Evolutionary conservation across 75 land plant genomes (phyloP).

Genomic region (Picea sitchensis): DNA sequence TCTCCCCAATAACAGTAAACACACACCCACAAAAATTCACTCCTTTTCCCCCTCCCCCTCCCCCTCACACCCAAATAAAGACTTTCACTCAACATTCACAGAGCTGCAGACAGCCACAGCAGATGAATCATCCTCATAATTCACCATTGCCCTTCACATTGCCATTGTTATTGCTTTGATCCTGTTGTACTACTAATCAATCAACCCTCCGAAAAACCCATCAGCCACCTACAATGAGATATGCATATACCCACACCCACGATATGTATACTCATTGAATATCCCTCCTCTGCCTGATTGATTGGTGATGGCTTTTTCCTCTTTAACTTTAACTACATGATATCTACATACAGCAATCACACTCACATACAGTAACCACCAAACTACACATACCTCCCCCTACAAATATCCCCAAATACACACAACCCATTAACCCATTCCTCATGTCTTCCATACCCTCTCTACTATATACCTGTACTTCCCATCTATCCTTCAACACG

Average conservation of each 20-base stretch:
- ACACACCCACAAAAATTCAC: not conserved
- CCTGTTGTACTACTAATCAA: not conserved
- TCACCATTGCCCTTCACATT: too few species aligned
- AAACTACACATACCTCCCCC: not conserved
- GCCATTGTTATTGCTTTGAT: too few species aligned
- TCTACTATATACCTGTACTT: not conserved
- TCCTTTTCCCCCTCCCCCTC: not conserved
- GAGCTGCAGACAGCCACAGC: not conserved
- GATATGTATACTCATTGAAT: not conserved
- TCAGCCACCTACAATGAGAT: not conserved
- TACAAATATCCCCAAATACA: not conserved
- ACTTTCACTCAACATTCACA: not conserved
- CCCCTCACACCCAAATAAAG: not conserved
- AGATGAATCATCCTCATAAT: not conserved
- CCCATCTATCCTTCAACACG: not conserved
- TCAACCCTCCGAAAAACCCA: not conserved
- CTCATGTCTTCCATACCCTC: not conserved
- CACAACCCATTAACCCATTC: not conserved
- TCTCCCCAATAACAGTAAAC: conserved; percentile 12
- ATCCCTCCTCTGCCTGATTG: not conserved
- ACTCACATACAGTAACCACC: not conserved
- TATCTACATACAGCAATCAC: conserved; percentile 1
- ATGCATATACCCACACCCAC: not conserved
- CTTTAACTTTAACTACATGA: too few species aligned
- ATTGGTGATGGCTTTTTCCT: not conserved